Evolutionary conservation across 495 filamentous ascomycete species (phyloP).

Genomic region (Chaetomium tenue): DNA sequence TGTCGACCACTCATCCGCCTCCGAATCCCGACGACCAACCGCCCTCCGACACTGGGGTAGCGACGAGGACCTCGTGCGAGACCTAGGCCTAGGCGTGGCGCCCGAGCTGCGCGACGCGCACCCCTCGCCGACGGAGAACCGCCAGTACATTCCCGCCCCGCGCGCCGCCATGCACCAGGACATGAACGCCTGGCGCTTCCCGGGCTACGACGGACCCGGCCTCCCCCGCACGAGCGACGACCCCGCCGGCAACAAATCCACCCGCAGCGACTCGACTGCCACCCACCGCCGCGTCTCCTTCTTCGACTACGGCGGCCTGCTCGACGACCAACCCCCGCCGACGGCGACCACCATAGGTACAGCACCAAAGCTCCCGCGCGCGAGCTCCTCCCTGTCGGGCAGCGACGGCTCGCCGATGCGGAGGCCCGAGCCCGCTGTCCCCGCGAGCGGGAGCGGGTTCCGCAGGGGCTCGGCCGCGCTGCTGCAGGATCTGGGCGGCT

Average conservation of each 20-base stretch:
- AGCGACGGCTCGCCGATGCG: slow-evolving; percentile 29
- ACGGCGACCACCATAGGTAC: not conserved
- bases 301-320: slow-evolving; percentile 68
- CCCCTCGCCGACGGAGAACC: slow-evolving; percentile 27
- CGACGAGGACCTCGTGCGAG: slow-evolving; percentile 74
- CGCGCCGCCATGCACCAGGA: slow-evolving; percentile 29
- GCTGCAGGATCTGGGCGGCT: slow-evolving; percentile 59
- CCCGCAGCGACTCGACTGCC: slow-evolving; percentile 37
- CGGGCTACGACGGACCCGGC: slow-evolving; percentile 29
- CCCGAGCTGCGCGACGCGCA: slow-evolving; percentile 52
- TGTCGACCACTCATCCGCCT: slow-evolving; percentile 46
- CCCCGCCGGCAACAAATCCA: slow-evolving; percentile 27
- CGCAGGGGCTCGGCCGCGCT: slow-evolving; percentile 52
- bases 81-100: slow-evolving; percentile 64
- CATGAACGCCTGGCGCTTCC: slow-evolving; percentile 45
- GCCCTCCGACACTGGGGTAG: slow-evolving; percentile 71
- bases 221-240: slow-evolving; percentile 38
- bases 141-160: slow-evolving; percentile 34
- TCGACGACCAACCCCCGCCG: slow-evolving; percentile 42
- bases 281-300: slow-evolving; percentile 59
- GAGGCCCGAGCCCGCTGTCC: slow-evolving; percentile 36
- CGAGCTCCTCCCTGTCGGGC: slow-evolving; percentile 33
- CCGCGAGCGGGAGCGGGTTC: slow-evolving; percentile 37
- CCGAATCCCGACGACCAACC: slow-evolving; percentile 47
- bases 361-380: slow-evolving; percentile 28